Base-by-base conservation (phyloP, 805 yeast species). In the Starmerella tilneyi region DNA sequence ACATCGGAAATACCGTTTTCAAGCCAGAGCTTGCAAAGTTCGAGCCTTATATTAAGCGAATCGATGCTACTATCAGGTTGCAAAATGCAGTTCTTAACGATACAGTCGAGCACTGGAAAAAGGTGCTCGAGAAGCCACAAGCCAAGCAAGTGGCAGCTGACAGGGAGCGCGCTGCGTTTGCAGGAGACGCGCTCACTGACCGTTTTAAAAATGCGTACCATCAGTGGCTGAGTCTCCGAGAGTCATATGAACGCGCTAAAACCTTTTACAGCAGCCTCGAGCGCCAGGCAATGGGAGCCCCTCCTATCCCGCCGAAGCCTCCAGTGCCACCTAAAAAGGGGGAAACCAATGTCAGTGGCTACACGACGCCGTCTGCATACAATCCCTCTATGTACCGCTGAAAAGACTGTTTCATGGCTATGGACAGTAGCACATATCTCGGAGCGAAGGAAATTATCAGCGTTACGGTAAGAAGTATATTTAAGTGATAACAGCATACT, bases 11-110 rank as follows among this genome's bases (percentile, higher is more conserved):
- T 9, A 63, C 50, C 4, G 59, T 81, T 12, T 86, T 88, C 59
- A 73, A 76, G 15, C 72, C 74, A 46, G 95, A 85, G 59, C 65
- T 89, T 51, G 74, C 71, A 41, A 89, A 89, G 62, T 89, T 85
- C 61, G 74, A 73, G 29, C 80, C 81, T 0, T 77, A 75, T 51
- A 76, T 76, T 42, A 69, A 72, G 2, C 74, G 94, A 44, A 65
- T 89, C 21, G 82, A 78, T 29, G 73, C 76, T 1, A 74, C 88
- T 9, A 70, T 81, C n/a, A 72, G 70, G 31, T 76, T 76, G 43
- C 95, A 88, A 60, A 69, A 71, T 20, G 62, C 64, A 3, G 60
- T 78, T 23, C 65, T 80, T 26, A 74, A 58, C 63, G 69, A 51
- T 53, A 67, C 44, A 63, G 76, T 68, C 52, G 64, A 43, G 58